phyloP scores from a whole-genome alignment of 495 filamentous ascomycete genomes.

The Trichoderma gamsii region DNA sequence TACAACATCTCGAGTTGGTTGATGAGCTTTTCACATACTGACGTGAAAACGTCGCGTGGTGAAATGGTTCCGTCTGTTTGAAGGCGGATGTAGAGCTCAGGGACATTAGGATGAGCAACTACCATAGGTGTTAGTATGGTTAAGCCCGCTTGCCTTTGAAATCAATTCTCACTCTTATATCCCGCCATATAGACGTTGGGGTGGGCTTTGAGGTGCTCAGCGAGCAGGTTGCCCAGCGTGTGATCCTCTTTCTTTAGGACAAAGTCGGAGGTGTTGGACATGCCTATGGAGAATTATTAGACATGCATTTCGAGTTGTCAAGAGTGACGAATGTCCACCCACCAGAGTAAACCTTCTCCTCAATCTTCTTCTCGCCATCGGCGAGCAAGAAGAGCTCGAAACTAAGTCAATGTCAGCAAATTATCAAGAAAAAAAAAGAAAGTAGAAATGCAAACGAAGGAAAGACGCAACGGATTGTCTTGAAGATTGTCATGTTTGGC shows the following conservation, averaged over 20 bases:
- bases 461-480: constrained; percentile 17
- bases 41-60: constrained; percentile 78
- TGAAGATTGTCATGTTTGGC: constrained; percentile 17
- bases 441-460: neutral
- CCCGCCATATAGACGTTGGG: constrained; percentile 76
- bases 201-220: constrained; percentile 70
- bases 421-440: neutral
- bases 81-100: constrained; percentile 78
- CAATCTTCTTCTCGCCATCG: constrained; percentile 88
- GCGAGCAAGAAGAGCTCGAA: constrained; percentile 86
- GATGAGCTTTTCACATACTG: constrained; percentile 71
- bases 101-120: constrained; percentile 81
- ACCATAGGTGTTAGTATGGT: constrained; percentile 9
- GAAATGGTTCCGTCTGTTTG: constrained; percentile 86
- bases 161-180: constrained; percentile 62
- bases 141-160: neutral
- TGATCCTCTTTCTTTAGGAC: constrained; percentile 96
- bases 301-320: neutral
- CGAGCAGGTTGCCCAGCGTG: constrained; percentile 85
- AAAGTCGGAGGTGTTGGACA: constrained; percentile 81
- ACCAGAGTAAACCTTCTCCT: constrained; percentile 80
- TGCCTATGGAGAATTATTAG: constrained; percentile 48
- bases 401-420: constrained; percentile 43
- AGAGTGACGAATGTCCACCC: constrained; percentile 30
- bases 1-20: constrained; percentile 66